Conservation (phyloP, 805 yeast species). For the Wilhelminamyces savonicus region DNA sequence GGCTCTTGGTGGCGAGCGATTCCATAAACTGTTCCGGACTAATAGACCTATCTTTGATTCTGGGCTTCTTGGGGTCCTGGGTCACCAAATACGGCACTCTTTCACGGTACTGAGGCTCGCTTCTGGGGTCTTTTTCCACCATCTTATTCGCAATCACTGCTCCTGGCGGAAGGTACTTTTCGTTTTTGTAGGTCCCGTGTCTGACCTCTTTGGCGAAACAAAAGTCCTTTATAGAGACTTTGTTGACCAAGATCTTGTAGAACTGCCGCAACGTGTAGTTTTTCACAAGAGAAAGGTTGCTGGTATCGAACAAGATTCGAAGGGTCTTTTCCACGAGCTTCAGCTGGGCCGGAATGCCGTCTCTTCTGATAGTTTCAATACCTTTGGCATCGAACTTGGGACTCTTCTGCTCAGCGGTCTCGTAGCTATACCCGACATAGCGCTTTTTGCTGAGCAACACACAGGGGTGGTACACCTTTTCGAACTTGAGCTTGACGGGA, state of each 20-base stretch:
- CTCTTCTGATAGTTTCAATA: conserved; percentile 89
- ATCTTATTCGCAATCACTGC: conserved; percentile 70
- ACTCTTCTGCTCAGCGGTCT: conserved; percentile 41
- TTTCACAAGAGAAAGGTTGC: conserved; percentile 67
- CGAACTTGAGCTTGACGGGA: conserved; percentile 81
- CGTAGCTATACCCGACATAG: conserved; percentile 84
- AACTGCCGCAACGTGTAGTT: conserved; percentile 61
- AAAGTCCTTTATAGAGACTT: conserved; percentile 70
- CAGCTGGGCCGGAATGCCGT: conserved; percentile 91
- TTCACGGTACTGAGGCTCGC: conserved; percentile 83
- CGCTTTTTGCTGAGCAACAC: conserved; percentile 80
- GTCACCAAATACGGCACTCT: conserved; percentile 83
- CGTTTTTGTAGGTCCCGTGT: conserved; percentile 75
- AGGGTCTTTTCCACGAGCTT: conserved; percentile 69
- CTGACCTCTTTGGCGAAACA: conserved; percentile 89
- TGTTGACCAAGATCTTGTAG: conserved; percentile 53
- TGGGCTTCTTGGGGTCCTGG: conserved; percentile 45
- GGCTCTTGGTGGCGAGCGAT: conserved; percentile 20
- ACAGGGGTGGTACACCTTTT: conserved; percentile 87
- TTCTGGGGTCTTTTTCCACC: conserved; percentile 58
- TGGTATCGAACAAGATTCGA: conserved; percentile 62
- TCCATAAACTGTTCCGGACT: conserved; percentile 70
- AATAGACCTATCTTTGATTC: conserved; percentile 70
- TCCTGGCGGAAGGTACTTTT: conserved; percentile 78
- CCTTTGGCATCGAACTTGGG: conserved; percentile 94